Percentiles rank a stretch among this genome's conserved stretches.
Conservation (phyloP, 352 stramenopile genomes). For the Phytophthora vignae region DNA sequence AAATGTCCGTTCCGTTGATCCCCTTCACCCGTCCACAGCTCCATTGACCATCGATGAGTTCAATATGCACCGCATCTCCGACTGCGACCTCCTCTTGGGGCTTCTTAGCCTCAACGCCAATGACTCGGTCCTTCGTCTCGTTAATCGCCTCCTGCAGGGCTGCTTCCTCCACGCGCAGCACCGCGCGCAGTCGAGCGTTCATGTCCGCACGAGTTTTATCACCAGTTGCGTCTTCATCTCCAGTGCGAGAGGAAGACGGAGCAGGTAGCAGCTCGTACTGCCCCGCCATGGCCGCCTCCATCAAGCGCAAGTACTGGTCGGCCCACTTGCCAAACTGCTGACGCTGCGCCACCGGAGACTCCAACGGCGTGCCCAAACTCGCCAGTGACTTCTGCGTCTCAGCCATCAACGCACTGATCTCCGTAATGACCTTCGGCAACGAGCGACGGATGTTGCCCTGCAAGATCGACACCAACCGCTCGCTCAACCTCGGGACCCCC, state of each 20-base stretch:
- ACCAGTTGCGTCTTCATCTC: not conserved
- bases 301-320: slow-evolving; percentile 40
- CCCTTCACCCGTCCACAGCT: slow-evolving; percentile 12
- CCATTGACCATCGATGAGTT: slow-evolving; percentile 18
- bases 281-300: slow-evolving; percentile 45
- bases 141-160: slow-evolving; percentile 31
- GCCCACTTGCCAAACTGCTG: slow-evolving; percentile 44
- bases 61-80: slow-evolving; percentile 26
- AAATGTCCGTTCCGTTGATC: slow-evolving; percentile 10
- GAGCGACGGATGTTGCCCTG: slow-evolving; percentile 59
- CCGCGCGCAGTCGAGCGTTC: slow-evolving; percentile 36
- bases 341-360: slow-evolving; percentile 34
- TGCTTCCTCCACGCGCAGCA: slow-evolving; percentile 40
- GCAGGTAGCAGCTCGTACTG: slow-evolving; percentile 38
- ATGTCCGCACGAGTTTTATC: not conserved
- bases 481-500: slow-evolving; percentile 45
- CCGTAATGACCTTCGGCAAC: slow-evolving; percentile 51
- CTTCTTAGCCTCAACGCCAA: slow-evolving; percentile 1
- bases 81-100: slow-evolving; percentile 24
- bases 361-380: slow-evolving; percentile 35
- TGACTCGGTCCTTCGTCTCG: slow-evolving; percentile 15
- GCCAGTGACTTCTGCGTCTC: slow-evolving; percentile 27
- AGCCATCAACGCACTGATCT: slow-evolving; percentile 46
- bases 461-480: slow-evolving; percentile 52
- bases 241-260: not conserved